A percentile compares a stretch with the other conserved stretches of the same genome.
These are phyloP conservation scores for Lantana camara DNA, from an alignment of 257 asterid genomes.

Conservation along the genomic window DNA sequence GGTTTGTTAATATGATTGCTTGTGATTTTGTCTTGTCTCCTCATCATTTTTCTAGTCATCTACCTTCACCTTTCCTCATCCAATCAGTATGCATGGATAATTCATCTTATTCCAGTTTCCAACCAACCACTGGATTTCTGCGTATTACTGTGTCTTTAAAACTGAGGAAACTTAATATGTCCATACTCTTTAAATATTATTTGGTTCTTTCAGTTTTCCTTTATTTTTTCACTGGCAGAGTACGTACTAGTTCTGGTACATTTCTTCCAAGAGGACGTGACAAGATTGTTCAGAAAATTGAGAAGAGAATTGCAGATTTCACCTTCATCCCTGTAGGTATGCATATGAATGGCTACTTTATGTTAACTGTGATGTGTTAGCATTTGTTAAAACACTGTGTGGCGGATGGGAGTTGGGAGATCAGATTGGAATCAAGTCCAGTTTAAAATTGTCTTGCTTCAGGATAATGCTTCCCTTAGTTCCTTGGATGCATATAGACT, in stretches of 20 bases:
- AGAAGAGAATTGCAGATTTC: constrained; percentile 94
- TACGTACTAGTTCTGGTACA: constrained; percentile 98
- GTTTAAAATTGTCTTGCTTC: constrained; percentile 13
- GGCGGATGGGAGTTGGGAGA: neutral
- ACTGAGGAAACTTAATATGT: constrained; percentile 12
- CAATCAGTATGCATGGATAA: constrained; percentile 7
- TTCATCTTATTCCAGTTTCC: constrained; percentile 15
- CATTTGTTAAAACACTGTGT: constrained; percentile 7
- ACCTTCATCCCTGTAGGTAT: constrained; percentile 94
- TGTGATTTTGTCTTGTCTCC: neutral
- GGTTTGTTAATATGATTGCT: constrained; percentile 10
- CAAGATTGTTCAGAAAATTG: constrained; percentile 70
- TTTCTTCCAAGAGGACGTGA: constrained; percentile 90
- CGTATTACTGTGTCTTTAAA: constrained; percentile 11
- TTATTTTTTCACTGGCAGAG: constrained; percentile 46
- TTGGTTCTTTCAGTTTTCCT: neutral
- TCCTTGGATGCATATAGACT: constrained; percentile 19
- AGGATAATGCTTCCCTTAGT: constrained; percentile 16
- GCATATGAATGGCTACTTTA: constrained; percentile 27
- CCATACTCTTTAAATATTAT: neutral
- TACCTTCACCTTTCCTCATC: neutral
- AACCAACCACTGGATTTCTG: neutral
- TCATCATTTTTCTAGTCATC: constrained; percentile 10
- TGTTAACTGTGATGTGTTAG: constrained; percentile 7
- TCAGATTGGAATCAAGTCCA: constrained; percentile 12